Percentiles rank a stretch among this genome's conserved stretches.
Conservation (phyloP, 2,329 filamentous ascomycete genomes). For the Cercospora canescens region DNA sequence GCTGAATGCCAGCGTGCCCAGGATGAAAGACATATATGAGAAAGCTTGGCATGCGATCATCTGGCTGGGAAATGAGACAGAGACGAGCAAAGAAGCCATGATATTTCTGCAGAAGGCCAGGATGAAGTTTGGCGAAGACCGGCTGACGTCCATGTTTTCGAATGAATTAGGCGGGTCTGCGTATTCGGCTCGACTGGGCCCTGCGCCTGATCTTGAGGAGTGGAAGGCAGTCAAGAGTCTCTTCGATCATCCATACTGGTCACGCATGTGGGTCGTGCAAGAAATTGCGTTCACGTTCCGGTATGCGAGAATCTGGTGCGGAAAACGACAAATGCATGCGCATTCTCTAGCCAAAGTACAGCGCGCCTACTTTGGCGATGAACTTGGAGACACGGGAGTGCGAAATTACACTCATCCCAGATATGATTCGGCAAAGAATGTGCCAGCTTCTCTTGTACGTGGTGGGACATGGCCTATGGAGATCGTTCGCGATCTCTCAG, state of each 20-base stretch:
- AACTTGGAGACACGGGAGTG: neutral
- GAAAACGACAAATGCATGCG: neutral
- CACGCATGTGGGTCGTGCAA: neutral
- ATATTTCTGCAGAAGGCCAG: neutral
- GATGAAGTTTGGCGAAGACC: neutral
- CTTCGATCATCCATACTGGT: neutral
- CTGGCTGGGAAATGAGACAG: neutral
- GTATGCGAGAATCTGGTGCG: neutral
- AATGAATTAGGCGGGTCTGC: neutral
- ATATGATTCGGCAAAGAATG: neutral
- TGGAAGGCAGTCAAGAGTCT: neutral
- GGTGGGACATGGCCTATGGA: neutral
- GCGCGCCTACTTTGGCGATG: neutral
- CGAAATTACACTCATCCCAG: neutral
- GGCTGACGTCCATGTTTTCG: neutral
- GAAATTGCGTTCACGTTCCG: neutral
- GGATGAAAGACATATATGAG: neutral
- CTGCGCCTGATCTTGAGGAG: neutral
- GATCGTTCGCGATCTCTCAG: neutral
- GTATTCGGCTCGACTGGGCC: neutral
- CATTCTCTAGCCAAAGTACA: neutral
- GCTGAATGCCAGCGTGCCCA: neutral
- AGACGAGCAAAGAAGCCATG: neutral
- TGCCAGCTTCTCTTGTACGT: neutral
- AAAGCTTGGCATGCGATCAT: neutral